A percentile compares a stretch with the other conserved stretches of the same genome.
Evolutionary conservation across 257 asterid species (phyloP).

Genomic region (Przewalskia tangutica): DNA sequence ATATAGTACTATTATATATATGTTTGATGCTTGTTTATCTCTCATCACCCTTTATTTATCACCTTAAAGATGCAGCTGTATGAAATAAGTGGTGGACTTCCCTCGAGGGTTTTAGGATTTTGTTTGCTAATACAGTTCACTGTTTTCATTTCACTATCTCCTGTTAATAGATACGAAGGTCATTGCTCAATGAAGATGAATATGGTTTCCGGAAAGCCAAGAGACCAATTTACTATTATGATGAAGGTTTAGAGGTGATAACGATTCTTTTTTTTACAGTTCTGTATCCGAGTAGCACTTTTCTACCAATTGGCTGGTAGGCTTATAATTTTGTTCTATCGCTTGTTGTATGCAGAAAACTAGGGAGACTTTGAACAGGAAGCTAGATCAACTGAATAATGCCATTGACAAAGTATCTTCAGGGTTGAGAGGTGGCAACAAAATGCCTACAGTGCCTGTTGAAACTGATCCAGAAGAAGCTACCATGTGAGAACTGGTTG

Average conservation of each 20-base stretch:
- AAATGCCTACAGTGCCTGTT: constrained; percentile 39
- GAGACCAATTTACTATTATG: constrained; percentile 60
- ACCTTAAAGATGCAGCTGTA: background rate
- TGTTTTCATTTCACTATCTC: background rate
- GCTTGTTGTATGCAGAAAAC: constrained; percentile 47
- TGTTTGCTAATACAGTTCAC: background rate
- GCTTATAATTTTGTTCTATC: background rate
- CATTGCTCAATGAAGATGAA: constrained; percentile 75
- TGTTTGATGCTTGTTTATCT: background rate
- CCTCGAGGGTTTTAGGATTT: background rate
- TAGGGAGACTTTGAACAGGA: constrained; percentile 60
- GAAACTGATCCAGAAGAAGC: constrained; percentile 65
- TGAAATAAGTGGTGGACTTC: background rate
- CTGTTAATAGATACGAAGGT: constrained; percentile 53
- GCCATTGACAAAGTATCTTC: constrained; percentile 82
- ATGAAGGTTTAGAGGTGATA: constrained; percentile 68
- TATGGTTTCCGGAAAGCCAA: constrained; percentile 65
- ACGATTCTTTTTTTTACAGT: background rate
- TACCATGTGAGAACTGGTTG: constrained; percentile 1
- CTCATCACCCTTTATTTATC: background rate
- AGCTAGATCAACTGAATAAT: constrained; percentile 66
- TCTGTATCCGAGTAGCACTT: background rate
- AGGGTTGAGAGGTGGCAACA: constrained; percentile 77
- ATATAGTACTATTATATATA: background rate
- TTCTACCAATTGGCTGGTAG: background rate